A percentile compares a stretch with the other conserved stretches of the same genome.
phyloP scores from a whole-genome alignment of 495 filamentous ascomycete species.

The Annulohypoxylon bovei region DNA sequence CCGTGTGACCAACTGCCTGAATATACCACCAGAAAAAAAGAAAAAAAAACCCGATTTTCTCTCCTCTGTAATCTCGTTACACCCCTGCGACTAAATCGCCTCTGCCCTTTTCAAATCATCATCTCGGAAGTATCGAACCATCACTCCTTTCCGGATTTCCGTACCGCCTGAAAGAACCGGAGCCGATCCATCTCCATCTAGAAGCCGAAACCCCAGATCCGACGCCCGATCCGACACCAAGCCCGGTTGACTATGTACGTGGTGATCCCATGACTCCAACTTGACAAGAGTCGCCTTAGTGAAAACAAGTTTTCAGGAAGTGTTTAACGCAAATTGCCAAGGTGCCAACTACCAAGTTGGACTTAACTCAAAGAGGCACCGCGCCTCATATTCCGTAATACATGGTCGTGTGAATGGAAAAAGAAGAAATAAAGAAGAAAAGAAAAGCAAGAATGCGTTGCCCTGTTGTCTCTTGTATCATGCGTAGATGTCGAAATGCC shows the following conservation, averaged over 20 bases:
- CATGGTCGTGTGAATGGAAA: constrained; percentile 29
- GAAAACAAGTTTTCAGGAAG: constrained; percentile 21
- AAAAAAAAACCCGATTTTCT: constrained; percentile 25
- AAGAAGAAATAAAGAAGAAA: background rate
- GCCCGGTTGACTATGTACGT: constrained; percentile 12
- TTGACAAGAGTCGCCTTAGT: background rate
- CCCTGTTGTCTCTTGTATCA: constrained; percentile 25
- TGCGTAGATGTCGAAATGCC: constrained; percentile 47
- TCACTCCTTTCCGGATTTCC: constrained; percentile 25
- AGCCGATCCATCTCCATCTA: constrained; percentile 39
- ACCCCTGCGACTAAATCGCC: background rate
- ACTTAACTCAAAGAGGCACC: constrained; percentile 27
- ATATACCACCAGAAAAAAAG: constrained; percentile 44
- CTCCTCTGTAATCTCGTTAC: constrained; percentile 2
- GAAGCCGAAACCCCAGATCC: constrained; percentile 36
- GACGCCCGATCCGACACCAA: constrained; percentile 35
- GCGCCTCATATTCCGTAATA: constrained; percentile 39
- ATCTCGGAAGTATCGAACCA: constrained; percentile 20
- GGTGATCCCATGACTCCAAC: constrained; percentile 23
- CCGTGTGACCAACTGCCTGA: constrained; percentile 21
- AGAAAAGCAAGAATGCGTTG: constrained; percentile 30
- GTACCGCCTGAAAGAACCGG: constrained; percentile 31
- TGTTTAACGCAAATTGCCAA: constrained; percentile 24
- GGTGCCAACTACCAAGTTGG: constrained; percentile 28
- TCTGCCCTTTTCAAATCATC: constrained; percentile 7